A percentile compares a stretch with the other conserved stretches of the same genome.
These are phyloP conservation scores for Claviceps cyperi DNA, from an alignment of 2,329 filamentous ascomycete genomes.

Conservation along the genomic window DNA sequence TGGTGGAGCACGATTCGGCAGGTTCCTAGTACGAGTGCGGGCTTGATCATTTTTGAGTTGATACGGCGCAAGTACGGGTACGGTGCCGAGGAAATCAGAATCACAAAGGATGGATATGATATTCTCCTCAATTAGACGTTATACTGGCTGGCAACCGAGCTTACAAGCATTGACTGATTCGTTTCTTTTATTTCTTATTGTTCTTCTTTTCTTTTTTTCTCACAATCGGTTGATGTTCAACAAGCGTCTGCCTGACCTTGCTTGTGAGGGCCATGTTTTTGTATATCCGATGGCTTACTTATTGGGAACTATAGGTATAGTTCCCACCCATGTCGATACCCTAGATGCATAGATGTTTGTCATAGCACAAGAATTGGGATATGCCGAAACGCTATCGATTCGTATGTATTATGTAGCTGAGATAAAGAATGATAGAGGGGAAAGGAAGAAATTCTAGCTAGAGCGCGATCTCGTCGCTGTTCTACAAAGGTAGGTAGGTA, in stretches of 20 bases:
- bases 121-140: slow-evolving; percentile 38
- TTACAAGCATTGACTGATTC: too few species aligned
- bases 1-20: slow-evolving; percentile 59
- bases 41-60: slow-evolving; percentile 65
- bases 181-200: not conserved
- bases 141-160: too few species aligned
- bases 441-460: too few species aligned
- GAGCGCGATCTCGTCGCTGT: too few species aligned
- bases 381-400: too few species aligned
- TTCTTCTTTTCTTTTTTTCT: not conserved
- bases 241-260: not conserved
- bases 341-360: not conserved
- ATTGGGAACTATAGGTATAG: too few species aligned
- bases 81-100: slow-evolving; percentile 45
- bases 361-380: not conserved
- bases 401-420: too few species aligned
- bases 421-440: too few species aligned
- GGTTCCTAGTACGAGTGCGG: slow-evolving; percentile 63
- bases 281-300: not conserved
- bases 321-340: not conserved
- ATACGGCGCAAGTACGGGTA: slow-evolving; percentile 58
- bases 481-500: too few species aligned
- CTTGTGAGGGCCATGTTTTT: not conserved
- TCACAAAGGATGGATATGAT: slow-evolving; percentile 55
- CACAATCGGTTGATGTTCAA: not conserved